Evolutionary conservation across 2,329 filamentous ascomycete genomes (phyloP).

Genomic region (Fusarium incarnatum): DNA sequence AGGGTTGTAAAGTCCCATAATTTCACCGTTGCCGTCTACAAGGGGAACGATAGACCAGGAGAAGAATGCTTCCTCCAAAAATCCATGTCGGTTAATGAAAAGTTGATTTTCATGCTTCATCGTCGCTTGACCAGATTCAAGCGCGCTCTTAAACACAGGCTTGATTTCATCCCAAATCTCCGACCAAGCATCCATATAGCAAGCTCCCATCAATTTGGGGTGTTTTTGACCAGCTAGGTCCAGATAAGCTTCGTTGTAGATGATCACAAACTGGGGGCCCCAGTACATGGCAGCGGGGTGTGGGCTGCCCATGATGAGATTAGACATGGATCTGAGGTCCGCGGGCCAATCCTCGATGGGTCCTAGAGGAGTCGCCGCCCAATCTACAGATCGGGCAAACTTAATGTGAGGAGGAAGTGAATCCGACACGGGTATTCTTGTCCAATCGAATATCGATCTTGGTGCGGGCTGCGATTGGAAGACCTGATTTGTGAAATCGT

Average conservation of each 20-base stretch:
- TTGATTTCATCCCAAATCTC: slow-evolving; percentile 81
- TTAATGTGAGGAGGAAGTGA: slow-evolving; percentile 76
- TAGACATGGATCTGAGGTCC: slow-evolving; percentile 81
- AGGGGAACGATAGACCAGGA: slow-evolving; percentile 85
- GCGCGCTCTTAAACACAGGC: slow-evolving; percentile 75
- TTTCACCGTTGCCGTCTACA: slow-evolving; percentile 77
- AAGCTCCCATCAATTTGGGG: slow-evolving; percentile 78
- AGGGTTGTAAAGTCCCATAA: slow-evolving; percentile 82
- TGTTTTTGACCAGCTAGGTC: slow-evolving; percentile 81
- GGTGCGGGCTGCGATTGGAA: slow-evolving; percentile 50
- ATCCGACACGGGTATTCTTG: slow-evolving; percentile 72
- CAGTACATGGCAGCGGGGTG: slow-evolving; percentile 84
- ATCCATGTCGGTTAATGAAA: slow-evolving; percentile 76
- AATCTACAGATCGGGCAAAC: slow-evolving; percentile 78
- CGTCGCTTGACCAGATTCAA: slow-evolving; percentile 77
- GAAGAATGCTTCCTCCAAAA: slow-evolving; percentile 83
- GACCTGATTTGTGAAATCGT: slow-evolving; percentile 58
- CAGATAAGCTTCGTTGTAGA: slow-evolving; percentile 81
- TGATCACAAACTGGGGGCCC: slow-evolving; percentile 74
- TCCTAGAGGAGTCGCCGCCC: slow-evolving; percentile 78
- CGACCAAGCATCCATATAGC: slow-evolving; percentile 74
- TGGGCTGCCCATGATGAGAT: slow-evolving; percentile 82
- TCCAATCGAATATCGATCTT: slow-evolving; percentile 82
- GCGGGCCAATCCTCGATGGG: slow-evolving; percentile 79
- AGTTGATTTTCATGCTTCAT: slow-evolving; percentile 87